A percentile compares a stretch with the other conserved stretches of the same genome.
Evolutionary conservation across 345 rosid species (phyloP).

Genomic region (Passiflora organensis): DNA sequence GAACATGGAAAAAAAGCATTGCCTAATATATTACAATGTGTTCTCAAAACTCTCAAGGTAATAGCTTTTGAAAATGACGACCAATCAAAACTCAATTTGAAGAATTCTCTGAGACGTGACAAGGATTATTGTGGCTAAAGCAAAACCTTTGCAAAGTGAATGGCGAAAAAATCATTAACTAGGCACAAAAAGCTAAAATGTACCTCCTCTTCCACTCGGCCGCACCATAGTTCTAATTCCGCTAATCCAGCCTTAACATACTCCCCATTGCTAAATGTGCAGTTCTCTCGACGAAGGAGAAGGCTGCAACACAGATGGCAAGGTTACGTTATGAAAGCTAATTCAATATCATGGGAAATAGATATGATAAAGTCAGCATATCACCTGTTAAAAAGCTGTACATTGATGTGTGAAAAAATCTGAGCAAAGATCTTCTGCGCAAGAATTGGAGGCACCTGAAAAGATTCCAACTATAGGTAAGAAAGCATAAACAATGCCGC

Average conservation of each 20-base stretch:
- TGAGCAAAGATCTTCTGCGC: slow-evolving; percentile 19
- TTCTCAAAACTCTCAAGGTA: too few species aligned
- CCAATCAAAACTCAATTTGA: too few species aligned
- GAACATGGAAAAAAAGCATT: too few species aligned
- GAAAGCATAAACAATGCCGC: background rate
- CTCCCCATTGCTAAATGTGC: slow-evolving; percentile 27
- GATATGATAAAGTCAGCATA: background rate
- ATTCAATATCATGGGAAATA: background rate
- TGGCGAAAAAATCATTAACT: background rate
- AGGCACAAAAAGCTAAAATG: background rate
- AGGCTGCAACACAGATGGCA: slow-evolving; percentile 16
- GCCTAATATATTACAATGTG: too few species aligned
- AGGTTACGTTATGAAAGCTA: background rate
- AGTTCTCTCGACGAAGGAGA: slow-evolving; percentile 25
- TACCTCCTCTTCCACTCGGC: slow-evolving; percentile 26
- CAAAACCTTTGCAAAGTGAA: too few species aligned
- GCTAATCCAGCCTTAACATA: slow-evolving; percentile 27
- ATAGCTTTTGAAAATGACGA: too few species aligned
- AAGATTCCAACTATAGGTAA: slow-evolving; percentile 1
- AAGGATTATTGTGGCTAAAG: too few species aligned
- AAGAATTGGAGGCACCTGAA: slow-evolving; percentile 22
- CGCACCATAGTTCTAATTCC: slow-evolving; percentile 27
- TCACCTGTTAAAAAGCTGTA: slow-evolving; percentile 29
- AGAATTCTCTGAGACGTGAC: too few species aligned
- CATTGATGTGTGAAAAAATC: slow-evolving; percentile 19